Evolutionary conservation across 139 green algal species (phyloP).

Genomic region (Chlamydomonas schloesseri): DNA sequence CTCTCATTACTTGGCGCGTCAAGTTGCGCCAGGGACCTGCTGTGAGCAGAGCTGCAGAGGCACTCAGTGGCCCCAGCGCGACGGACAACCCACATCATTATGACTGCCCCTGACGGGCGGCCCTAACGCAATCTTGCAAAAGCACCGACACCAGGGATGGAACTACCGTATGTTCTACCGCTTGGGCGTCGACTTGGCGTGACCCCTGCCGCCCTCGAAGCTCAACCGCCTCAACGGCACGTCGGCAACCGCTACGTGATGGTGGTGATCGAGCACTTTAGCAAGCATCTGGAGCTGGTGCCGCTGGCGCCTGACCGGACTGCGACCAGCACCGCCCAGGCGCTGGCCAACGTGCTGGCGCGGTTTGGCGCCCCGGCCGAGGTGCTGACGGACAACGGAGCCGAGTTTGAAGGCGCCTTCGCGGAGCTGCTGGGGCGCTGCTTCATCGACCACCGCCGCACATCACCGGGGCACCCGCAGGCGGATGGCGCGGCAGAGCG

Average conservation of each 20-base stretch:
- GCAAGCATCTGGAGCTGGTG: constrained; percentile 44
- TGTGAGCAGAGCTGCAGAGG: too few relatives aligned
- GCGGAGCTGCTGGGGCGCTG: constrained; percentile 9
- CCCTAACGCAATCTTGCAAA: too few relatives aligned
- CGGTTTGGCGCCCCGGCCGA: constrained; percentile 16
- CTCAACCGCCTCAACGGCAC: too few relatives aligned
- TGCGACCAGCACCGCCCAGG: not conserved
- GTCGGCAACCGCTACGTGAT: constrained; percentile 37
- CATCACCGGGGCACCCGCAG: not conserved
- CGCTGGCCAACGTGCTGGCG: constrained; percentile 9
- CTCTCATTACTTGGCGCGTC: too few relatives aligned
- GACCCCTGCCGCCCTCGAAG: not conserved
- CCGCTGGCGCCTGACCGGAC: constrained; percentile 11
- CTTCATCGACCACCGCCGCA: constrained; percentile 6
- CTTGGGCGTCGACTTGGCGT: constrained; percentile 37
- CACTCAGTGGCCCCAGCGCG: too few relatives aligned
- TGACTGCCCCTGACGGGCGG: too few relatives aligned
- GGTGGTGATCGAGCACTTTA: constrained; percentile 48
- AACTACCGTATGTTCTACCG: too few relatives aligned
- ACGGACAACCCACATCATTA: too few relatives aligned
- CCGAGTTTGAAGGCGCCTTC: constrained; percentile 29
- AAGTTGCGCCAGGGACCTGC: too few relatives aligned
- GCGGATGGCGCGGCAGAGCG: not conserved
- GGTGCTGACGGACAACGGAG: constrained; percentile 41
- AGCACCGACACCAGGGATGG: too few relatives aligned